A percentile compares a stretch with the other conserved stretches of the same genome.
Evolutionary conservation across 176 grass and related monocot genomes (phyloP).

Genomic region (Carex scoparia): DNA sequence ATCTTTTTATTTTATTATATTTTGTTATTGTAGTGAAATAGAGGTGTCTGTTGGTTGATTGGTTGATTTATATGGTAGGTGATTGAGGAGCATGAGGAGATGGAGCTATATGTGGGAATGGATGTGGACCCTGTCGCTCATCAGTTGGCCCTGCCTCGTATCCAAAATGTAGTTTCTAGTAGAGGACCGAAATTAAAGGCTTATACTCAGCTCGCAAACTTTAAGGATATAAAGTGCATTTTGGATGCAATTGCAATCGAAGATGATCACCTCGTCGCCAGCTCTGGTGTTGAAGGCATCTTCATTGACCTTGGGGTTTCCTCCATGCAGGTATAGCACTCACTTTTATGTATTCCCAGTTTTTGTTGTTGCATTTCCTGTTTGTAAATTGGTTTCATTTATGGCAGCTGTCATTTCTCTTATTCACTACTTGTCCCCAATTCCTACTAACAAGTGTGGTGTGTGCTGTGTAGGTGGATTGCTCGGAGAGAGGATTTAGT

Average conservation of each 20-base stretch:
- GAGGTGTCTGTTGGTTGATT: slow-evolving; percentile 20
- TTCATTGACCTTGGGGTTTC: slow-evolving; percentile 91
- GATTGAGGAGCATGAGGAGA: slow-evolving; percentile 79
- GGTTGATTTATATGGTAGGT: slow-evolving; percentile 46
- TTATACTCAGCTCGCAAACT: slow-evolving; percentile 62
- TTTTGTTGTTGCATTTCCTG: neutral
- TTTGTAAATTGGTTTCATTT: neutral
- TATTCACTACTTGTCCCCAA: neutral
- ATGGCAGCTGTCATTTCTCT: neutral
- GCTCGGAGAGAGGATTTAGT: slow-evolving; percentile 68
- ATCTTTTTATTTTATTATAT: neutral
- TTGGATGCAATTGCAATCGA: slow-evolving; percentile 25
- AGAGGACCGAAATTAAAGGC: slow-evolving; percentile 27
- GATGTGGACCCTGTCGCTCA: slow-evolving; percentile 69
- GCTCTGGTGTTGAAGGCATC: slow-evolving; percentile 50
- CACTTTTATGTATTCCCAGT: neutral
- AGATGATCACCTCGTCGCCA: neutral
- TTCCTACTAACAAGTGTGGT: neutral
- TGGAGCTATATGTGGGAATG: slow-evolving; percentile 87
- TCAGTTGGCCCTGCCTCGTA: slow-evolving; percentile 39
- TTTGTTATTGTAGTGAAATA: neutral
- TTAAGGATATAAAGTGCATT: slow-evolving; percentile 79
- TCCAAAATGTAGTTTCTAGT: slow-evolving; percentile 46
- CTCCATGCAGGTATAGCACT: slow-evolving; percentile 65
- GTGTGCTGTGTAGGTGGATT: slow-evolving; percentile 47